Evolutionary conservation across 2,329 filamentous ascomycete genomes (phyloP).

Genomic region (Sporothrix curviconia): DNA sequence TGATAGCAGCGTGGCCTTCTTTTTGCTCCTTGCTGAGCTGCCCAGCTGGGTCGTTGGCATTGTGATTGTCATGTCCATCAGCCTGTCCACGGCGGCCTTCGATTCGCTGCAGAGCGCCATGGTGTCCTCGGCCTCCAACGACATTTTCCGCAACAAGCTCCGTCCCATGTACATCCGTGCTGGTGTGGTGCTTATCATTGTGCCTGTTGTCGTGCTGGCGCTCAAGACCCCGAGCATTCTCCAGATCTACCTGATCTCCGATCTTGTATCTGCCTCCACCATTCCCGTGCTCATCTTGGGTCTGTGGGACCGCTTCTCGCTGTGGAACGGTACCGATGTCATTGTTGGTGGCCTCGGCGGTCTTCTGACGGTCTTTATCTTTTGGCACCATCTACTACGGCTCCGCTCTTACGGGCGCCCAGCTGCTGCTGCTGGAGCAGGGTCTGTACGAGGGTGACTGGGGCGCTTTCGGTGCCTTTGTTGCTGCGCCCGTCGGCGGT

Average conservation of each 20-base stretch:
- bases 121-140: slow-evolving; percentile 74
- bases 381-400: slow-evolving; percentile 76
- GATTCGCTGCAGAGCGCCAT: slow-evolving; percentile 77
- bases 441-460: slow-evolving; percentile 73
- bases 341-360: slow-evolving; percentile 71
- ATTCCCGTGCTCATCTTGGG: slow-evolving; percentile 73
- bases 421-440: slow-evolving; percentile 64
- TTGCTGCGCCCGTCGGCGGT: slow-evolving; percentile 70
- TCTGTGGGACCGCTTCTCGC: slow-evolving; percentile 58
- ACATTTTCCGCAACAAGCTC: slow-evolving; percentile 75
- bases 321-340: slow-evolving; percentile 75
- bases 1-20: slow-evolving; percentile 65
- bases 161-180: slow-evolving; percentile 67
- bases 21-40: slow-evolving; percentile 63
- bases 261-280: slow-evolving; percentile 68
- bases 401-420: slow-evolving; percentile 53
- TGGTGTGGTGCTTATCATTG: slow-evolving; percentile 63
- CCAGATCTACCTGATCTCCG: slow-evolving; percentile 77
- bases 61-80: slow-evolving; percentile 73
- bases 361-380: slow-evolving; percentile 70
- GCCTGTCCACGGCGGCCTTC: slow-evolving; percentile 69
- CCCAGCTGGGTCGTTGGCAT: slow-evolving; percentile 78
- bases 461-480: slow-evolving; percentile 77
- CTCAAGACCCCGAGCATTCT: slow-evolving; percentile 67
- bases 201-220: slow-evolving; percentile 68